Conservation (phyloP, 2,329 filamentous ascomycete genomes). For the Fusarium redolens region DNA sequence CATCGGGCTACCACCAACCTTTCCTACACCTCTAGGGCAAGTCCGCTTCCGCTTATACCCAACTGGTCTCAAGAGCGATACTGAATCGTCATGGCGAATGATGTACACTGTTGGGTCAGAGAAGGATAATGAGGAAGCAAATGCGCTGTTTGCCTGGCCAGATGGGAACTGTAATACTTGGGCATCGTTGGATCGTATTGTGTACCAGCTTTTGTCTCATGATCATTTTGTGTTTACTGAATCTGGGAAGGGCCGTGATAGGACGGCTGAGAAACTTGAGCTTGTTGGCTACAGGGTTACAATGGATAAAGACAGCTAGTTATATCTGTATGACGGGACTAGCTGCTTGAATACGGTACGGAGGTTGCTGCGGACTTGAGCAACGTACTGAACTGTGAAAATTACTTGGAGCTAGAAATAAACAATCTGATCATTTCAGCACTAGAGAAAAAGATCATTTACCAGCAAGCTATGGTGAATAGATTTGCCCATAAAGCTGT, state of each 20-base stretch:
- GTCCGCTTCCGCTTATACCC: conserved; percentile 24
- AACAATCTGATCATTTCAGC: too few species aligned
- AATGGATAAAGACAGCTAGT: too few species aligned
- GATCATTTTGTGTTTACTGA: conserved; percentile 20
- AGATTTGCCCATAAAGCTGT: too few species aligned
- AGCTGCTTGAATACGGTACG: too few species aligned
- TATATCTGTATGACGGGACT: too few species aligned
- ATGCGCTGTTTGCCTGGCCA: conserved; percentile 5
- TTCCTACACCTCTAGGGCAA: neutral
- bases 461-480: too few species aligned
- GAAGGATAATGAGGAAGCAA: neutral
- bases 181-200: conserved; percentile 5
- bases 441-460: too few species aligned
- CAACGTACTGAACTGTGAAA: too few species aligned
- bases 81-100: conserved; percentile 5
- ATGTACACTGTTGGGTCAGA: neutral
- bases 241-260: neutral
- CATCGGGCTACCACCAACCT: neutral
- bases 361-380: too few species aligned
- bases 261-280: neutral
- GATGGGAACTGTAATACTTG: conserved; percentile 7
- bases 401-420: too few species aligned
- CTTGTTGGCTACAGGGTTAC: neutral
- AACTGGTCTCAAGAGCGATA: neutral
- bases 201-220: conserved; percentile 10